Percentiles rank a stretch among this genome's conserved stretches.
These are phyloP conservation scores for Cicer yamashitae DNA, from an alignment of 306 rosid genomes.

Conservation along the genomic window DNA sequence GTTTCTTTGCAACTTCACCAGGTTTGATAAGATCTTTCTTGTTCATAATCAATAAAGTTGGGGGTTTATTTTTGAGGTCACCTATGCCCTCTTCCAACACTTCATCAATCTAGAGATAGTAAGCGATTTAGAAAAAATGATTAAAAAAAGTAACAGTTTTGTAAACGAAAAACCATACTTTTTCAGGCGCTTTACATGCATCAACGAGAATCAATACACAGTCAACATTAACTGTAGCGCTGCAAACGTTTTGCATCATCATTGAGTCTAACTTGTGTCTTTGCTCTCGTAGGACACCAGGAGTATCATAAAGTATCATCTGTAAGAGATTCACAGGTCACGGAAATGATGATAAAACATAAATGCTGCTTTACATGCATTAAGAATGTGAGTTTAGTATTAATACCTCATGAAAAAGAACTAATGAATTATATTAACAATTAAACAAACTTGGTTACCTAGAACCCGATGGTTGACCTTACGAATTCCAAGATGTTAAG, in stretches of 20 bases:
- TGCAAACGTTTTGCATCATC: slow-evolving; percentile 99
- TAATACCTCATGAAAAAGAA: slow-evolving; percentile 19
- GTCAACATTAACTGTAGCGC: slow-evolving; percentile 83
- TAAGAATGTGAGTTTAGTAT: slow-evolving; percentile 3
- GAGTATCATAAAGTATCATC: slow-evolving; percentile 96
- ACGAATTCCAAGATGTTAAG: slow-evolving; percentile 14
- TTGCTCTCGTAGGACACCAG: slow-evolving; percentile 91
- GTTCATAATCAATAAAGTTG: slow-evolving; percentile 79
- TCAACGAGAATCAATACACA: slow-evolving; percentile 96
- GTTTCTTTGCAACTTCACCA: slow-evolving; percentile 95
- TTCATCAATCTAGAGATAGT: slow-evolving; percentile 79
- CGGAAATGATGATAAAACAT: slow-evolving; percentile 27
- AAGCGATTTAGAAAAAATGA: slow-evolving; percentile 42
- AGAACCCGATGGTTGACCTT: slow-evolving; percentile 5
- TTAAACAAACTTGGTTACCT: not conserved
- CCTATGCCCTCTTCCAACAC: slow-evolving; percentile 82
- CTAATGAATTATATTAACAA: not conserved
- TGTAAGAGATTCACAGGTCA: slow-evolving; percentile 52
- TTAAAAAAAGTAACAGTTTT: slow-evolving; percentile 11
- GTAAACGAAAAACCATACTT: slow-evolving; percentile 64
- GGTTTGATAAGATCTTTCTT: slow-evolving; percentile 95
- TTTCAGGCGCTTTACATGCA: slow-evolving; percentile 93
- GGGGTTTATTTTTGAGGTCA: slow-evolving; percentile 64
- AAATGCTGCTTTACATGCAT: slow-evolving; percentile 17
- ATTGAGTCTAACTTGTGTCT: slow-evolving; percentile 91